phyloP scores from a whole-genome alignment of 371 early-diverging fungal species.

The Capillidium heterosporum region DNA sequence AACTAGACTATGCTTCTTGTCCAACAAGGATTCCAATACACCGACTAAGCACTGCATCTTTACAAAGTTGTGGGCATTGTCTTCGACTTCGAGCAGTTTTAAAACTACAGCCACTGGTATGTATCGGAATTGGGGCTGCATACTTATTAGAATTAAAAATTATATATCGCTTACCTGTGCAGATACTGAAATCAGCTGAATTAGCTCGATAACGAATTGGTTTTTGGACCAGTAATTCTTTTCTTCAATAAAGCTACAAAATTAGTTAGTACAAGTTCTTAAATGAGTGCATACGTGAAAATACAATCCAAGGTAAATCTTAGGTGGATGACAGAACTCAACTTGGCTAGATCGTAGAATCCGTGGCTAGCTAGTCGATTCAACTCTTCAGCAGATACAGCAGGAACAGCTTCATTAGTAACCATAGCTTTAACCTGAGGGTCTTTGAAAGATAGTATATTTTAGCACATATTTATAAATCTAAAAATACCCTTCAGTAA shows the following conservation, averaged over 20 bases:
- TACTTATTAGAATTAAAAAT: neutral
- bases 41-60: conserved; percentile 33
- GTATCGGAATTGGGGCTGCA: conserved; percentile 42
- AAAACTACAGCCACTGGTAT: conserved; percentile 38
- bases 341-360: conserved; percentile 9
- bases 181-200: neutral
- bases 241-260: neutral
- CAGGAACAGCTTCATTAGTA: neutral
- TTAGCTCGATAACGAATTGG: conserved; percentile 1
- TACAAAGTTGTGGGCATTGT: conserved; percentile 13
- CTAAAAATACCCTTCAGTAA: conserved; percentile 11
- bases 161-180: conserved; percentile 2
- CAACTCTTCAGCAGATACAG: conserved; percentile 7
- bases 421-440: neutral
- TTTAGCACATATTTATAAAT: no score
- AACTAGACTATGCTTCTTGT: conserved; percentile 28
- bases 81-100: conserved; percentile 25
- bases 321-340: neutral
- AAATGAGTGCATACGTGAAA: neutral
- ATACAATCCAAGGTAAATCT: conserved; percentile 1
- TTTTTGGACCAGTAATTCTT: conserved; percentile 2
- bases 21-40: conserved; percentile 29
- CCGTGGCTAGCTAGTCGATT: conserved; percentile 1
- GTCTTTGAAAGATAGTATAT: neutral
- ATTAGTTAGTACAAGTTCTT: neutral